Conservation (phyloP, 1,284 basidiomycete species). For the Ustilago bromivora region DNA sequence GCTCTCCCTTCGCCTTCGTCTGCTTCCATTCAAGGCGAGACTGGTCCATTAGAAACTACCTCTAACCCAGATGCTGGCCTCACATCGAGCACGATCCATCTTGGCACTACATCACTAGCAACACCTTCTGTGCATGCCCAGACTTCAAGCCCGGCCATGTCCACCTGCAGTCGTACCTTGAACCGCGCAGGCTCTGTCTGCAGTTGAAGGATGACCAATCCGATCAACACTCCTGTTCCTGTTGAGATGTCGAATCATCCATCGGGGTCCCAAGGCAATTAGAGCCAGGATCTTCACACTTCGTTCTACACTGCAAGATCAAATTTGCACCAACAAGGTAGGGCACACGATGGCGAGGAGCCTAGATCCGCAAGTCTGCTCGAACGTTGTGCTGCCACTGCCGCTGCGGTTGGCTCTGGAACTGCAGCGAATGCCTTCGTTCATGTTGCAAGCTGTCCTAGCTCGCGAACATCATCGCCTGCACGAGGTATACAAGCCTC, state of each 20-base stretch:
- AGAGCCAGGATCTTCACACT: conserved; percentile 3
- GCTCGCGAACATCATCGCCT: conserved; percentile 37
- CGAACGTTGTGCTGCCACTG: conserved; percentile 30
- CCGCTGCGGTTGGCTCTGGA: conserved; percentile 10
- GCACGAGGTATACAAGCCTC: conserved; percentile 28
- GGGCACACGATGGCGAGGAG: conserved; percentile 10
- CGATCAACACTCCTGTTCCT: conserved; percentile 33
- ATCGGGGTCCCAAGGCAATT: not conserved
- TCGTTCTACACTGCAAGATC: conserved; percentile 14
- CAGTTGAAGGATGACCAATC: conserved; percentile 32
- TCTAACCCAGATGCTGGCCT: conserved; percentile 16
- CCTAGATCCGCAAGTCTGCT: conserved; percentile 23
- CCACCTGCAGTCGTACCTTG: conserved; percentile 43
- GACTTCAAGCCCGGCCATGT: conserved; percentile 46
- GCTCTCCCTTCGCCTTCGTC: conserved; percentile 24
- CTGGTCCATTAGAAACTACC: conserved; percentile 17
- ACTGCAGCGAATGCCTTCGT: not conserved
- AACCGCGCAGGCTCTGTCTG: conserved; percentile 32
- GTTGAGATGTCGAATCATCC: conserved; percentile 8
- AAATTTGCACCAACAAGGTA: not conserved
- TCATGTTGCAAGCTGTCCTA: conserved; percentile 19
- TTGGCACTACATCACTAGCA: conserved; percentile 28
- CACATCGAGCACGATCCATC: conserved; percentile 33
- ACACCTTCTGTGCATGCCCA: conserved; percentile 28
- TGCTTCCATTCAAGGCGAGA: conserved; percentile 25